Conservation (phyloP, 495 filamentous ascomycete species). For the Hyaloscypha variabilis region DNA sequence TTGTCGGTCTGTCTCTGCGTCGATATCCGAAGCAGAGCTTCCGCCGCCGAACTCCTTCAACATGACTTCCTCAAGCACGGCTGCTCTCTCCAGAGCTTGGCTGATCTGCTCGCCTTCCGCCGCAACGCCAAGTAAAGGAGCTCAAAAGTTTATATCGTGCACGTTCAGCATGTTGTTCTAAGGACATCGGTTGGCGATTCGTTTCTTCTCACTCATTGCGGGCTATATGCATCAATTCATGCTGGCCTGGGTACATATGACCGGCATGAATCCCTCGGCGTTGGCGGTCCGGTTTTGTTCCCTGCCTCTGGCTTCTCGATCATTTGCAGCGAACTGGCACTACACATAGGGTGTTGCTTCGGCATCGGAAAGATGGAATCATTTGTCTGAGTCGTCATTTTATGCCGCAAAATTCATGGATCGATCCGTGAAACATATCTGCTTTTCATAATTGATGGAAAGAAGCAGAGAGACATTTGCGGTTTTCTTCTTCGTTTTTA, state of each 20-base stretch:
- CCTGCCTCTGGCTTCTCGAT: constrained; percentile 22
- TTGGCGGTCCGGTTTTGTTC: constrained; percentile 16
- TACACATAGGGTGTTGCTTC: constrained; percentile 6
- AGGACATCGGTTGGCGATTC: constrained; percentile 1
- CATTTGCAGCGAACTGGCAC: constrained; percentile 13
- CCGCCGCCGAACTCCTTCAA: constrained; percentile 80
- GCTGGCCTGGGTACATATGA: constrained; percentile 19
- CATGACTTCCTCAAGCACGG: constrained; percentile 80
- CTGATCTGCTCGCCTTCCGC: constrained; percentile 78
- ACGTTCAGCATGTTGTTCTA: not conserved
- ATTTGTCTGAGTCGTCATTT: not conserved
- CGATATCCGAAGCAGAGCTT: constrained; percentile 92
- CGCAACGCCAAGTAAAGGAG: constrained; percentile 32
- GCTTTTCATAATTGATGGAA: not conserved
- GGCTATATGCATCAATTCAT: constrained; percentile 23
- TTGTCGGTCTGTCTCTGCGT: constrained; percentile 94
- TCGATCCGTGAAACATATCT: not conserved
- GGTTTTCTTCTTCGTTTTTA: not conserved
- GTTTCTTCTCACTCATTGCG: constrained; percentile 20
- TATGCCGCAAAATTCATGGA: not conserved
- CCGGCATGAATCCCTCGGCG: constrained; percentile 26
- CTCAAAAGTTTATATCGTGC: constrained; percentile 1
- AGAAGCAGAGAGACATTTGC: too few species aligned
- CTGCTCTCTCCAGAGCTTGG: constrained; percentile 77
- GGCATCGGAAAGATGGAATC: not conserved